phyloP scores from a whole-genome alignment of 2,329 filamentous ascomycete species.

The Leptoxyphium fumago region DNA sequence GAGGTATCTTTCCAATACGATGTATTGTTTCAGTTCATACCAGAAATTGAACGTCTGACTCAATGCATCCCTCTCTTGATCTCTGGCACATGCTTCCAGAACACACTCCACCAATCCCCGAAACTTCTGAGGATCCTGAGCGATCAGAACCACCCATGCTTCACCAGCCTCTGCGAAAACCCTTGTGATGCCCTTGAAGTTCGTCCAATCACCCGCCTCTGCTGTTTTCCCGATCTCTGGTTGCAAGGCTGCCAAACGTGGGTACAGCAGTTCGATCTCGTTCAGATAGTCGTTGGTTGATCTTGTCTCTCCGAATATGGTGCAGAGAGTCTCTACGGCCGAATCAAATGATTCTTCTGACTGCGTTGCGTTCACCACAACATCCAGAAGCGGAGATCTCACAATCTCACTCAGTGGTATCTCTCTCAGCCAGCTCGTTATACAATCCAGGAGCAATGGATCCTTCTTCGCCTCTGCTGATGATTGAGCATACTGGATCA shows the following conservation, averaged over 20 bases:
- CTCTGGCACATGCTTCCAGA: constrained; percentile 77
- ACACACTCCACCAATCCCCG: constrained; percentile 74
- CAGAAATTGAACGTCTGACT: constrained; percentile 93
- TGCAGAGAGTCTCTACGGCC: constrained; percentile 82
- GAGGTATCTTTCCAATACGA: constrained; percentile 80
- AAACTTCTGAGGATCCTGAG: constrained; percentile 69
- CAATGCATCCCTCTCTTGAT: constrained; percentile 81
- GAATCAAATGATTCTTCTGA: constrained; percentile 68
- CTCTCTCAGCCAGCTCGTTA: constrained; percentile 92
- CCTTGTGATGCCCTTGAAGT: constrained; percentile 75
- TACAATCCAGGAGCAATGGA: constrained; percentile 82
- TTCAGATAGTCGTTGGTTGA: constrained; percentile 84
- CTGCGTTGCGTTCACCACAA: constrained; percentile 64
- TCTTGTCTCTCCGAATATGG: constrained; percentile 78
- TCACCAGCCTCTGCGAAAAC: constrained; percentile 88
- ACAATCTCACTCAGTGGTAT: constrained; percentile 73
- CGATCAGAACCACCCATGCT: constrained; percentile 85
- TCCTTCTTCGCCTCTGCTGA: constrained; percentile 80
- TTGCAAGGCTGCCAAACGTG: constrained; percentile 59
- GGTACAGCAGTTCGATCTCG: constrained; percentile 70
- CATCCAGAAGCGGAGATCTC: constrained; percentile 67
- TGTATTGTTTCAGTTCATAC: constrained; percentile 95
- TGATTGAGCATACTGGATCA: constrained; percentile 83
- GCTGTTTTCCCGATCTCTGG: constrained; percentile 63
- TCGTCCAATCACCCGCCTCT: constrained; percentile 69